Conservation (phyloP, 1,284 basidiomycete species). For the Rugosomyces carneus region DNA sequence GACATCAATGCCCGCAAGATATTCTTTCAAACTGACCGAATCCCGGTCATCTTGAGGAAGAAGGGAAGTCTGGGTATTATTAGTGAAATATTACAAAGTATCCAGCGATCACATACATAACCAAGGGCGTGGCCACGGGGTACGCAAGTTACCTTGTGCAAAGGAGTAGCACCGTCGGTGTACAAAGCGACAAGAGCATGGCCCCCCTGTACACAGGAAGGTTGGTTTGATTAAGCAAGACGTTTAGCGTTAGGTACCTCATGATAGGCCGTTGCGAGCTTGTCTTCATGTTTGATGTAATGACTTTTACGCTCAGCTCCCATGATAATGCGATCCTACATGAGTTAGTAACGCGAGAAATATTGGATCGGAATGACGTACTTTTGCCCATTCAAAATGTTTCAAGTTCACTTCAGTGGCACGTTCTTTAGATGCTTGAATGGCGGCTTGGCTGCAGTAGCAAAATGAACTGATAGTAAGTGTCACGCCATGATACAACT, state of each 20-base stretch:
- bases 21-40: conserved; percentile 70
- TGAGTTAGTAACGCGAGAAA: background rate
- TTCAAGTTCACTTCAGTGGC: conserved; percentile 65
- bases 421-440: conserved; percentile 84
- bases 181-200: conserved; percentile 89
- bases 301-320: conserved; percentile 88
- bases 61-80: conserved; percentile 62
- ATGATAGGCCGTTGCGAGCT: conserved; percentile 89
- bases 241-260: conserved; percentile 46
- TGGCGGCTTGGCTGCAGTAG: conserved; percentile 69
- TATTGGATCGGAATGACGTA: conserved; percentile 19
- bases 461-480: conserved; percentile 2
- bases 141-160: conserved; percentile 95
- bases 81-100: conserved; percentile 6
- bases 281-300: conserved; percentile 81
- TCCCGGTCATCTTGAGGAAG: conserved; percentile 80
- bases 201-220: conserved; percentile 54
- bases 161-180: conserved; percentile 88
- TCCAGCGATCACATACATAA: conserved; percentile 48
- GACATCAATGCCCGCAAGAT: conserved; percentile 79
- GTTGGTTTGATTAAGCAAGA: background rate
- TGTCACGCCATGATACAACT: conserved; percentile 19
- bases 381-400: conserved; percentile 96
- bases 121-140: conserved; percentile 91
- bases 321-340: conserved; percentile 92